Evolutionary conservation across 75 land plant species (phyloP).

Genomic region (Sequoiadendron giganteum): DNA sequence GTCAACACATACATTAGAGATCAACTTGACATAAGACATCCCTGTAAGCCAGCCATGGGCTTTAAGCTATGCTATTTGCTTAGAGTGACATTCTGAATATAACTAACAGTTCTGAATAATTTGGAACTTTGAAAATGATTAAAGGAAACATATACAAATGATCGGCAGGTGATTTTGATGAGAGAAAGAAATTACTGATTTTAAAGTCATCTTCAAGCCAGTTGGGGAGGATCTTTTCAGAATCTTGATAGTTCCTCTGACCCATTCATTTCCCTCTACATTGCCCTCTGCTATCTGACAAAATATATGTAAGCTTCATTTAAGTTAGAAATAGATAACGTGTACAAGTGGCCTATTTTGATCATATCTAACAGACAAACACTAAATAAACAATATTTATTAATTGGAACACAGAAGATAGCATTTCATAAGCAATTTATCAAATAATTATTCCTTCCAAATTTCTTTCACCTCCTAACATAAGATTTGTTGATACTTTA

Average conservation of each 20-base stretch:
- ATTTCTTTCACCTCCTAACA: not conserved
- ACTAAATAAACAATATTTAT: not conserved
- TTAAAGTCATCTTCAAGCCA: conserved; percentile 71
- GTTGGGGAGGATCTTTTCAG: conserved; percentile 84
- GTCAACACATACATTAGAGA: not conserved
- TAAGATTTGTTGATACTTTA: not conserved
- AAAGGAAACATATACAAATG: not conserved
- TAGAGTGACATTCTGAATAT: not conserved
- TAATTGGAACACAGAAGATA: not conserved
- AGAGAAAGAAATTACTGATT: conserved; percentile 55
- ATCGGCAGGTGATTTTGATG: conserved; percentile 5
- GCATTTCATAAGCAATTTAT: not conserved
- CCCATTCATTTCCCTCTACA: conserved; percentile 64
- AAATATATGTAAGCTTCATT: not conserved
- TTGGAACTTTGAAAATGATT: not conserved
- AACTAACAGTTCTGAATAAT: not conserved
- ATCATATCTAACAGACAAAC: not conserved
- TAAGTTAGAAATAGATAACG: not conserved
- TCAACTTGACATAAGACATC: not conserved
- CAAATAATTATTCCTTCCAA: not conserved
- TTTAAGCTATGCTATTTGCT: not conserved
- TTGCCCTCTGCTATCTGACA: conserved; percentile 60
- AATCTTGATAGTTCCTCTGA: conserved; percentile 45
- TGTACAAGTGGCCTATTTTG: not conserved
- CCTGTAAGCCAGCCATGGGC: not conserved